These are phyloP conservation scores for Cladophialophora exuberans DNA, from an alignment of 2,329 filamentous ascomycete genomes.

Conservation along the genomic window DNA sequence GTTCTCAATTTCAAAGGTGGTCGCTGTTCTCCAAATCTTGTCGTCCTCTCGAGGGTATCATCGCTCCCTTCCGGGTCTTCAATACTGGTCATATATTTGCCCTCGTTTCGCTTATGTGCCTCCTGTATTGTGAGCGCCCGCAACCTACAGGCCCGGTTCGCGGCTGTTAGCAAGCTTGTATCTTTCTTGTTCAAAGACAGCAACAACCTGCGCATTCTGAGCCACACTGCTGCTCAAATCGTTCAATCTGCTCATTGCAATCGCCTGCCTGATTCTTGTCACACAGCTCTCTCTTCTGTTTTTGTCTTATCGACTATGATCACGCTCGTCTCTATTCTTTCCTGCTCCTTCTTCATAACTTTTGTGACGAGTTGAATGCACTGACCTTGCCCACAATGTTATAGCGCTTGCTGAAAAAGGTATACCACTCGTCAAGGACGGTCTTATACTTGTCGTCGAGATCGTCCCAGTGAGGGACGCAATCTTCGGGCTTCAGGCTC, in stretches of 20 bases:
- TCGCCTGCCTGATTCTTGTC: too few species aligned
- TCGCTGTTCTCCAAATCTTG: too few species aligned
- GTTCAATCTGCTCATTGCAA: too few species aligned
- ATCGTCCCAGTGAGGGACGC: slow-evolving; percentile 78
- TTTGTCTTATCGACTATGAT: not conserved
- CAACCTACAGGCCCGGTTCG: too few species aligned
- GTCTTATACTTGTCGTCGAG: slow-evolving; percentile 83
- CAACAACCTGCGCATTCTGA: too few species aligned
- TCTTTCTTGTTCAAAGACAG: too few species aligned
- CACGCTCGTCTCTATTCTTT: too few species aligned
- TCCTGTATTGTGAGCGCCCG: slow-evolving; percentile 29
- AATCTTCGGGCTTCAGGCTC: slow-evolving; percentile 84
- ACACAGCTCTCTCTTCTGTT: not conserved
- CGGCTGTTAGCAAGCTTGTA: too few species aligned
- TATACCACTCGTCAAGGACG: slow-evolving; percentile 87
- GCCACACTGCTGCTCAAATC: too few species aligned
- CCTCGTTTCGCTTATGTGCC: slow-evolving; percentile 1
- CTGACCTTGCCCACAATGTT: slow-evolving; percentile 66
- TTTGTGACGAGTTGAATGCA: slow-evolving; percentile 15
- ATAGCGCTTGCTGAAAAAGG: slow-evolving; percentile 96
- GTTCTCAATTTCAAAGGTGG: too few species aligned
- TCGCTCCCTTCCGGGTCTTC: not conserved
- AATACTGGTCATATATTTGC: not conserved
- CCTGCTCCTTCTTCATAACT: slow-evolving; percentile 14
- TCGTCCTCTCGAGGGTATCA: not conserved